Percentiles rank a stretch among this genome's conserved stretches.
Evolutionary conservation across 2,329 filamentous ascomycete genomes (phyloP).

Genomic region (Paraphoma chrysanthemicola): DNA sequence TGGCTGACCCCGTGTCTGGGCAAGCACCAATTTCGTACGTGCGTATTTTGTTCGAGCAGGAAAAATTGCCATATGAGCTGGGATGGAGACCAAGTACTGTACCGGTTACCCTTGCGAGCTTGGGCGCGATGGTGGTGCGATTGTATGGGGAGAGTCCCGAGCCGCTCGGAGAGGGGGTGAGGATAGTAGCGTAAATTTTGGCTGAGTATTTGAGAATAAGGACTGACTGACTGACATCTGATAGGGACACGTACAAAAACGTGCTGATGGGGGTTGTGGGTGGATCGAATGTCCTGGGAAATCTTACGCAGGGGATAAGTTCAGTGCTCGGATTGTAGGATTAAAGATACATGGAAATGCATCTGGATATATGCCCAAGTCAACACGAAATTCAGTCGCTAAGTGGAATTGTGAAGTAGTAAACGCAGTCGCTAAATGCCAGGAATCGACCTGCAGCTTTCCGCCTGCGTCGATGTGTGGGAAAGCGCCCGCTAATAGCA

Average conservation of each 20-base stretch:
- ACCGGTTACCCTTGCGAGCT: slow-evolving; percentile 17
- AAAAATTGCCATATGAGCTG: slow-evolving; percentile 18
- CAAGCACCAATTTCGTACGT: slow-evolving; percentile 18
- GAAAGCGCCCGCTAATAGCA: too few relatives aligned
- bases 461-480: too few relatives aligned
- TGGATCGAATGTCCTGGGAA: slow-evolving; percentile 14
- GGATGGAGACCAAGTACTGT: slow-evolving; percentile 21
- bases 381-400: not conserved
- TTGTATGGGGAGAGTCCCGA: slow-evolving; percentile 9
- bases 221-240: not conserved
- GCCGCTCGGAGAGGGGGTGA: slow-evolving; percentile 9
- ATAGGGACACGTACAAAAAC: slow-evolving; percentile 23
- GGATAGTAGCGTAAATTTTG: slow-evolving; percentile 10
- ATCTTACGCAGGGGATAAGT: slow-evolving; percentile 21
- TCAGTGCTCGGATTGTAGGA: slow-evolving; percentile 8
- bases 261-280: slow-evolving; percentile 13
- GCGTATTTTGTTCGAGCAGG: slow-evolving; percentile 18
- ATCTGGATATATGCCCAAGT: too few relatives aligned
- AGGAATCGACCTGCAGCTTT: too few relatives aligned
- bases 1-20: slow-evolving; percentile 12
- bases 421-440: not conserved
- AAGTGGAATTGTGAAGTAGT: not conserved
- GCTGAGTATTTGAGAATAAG: not conserved
- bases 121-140: slow-evolving; percentile 19
- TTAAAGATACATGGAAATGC: too few relatives aligned